Evolutionary conservation across 768 basidiomycete genomes (phyloP), one percentile per base, ranked within the genome.

Genomic region (Naganishia friedmannii): DNA sequence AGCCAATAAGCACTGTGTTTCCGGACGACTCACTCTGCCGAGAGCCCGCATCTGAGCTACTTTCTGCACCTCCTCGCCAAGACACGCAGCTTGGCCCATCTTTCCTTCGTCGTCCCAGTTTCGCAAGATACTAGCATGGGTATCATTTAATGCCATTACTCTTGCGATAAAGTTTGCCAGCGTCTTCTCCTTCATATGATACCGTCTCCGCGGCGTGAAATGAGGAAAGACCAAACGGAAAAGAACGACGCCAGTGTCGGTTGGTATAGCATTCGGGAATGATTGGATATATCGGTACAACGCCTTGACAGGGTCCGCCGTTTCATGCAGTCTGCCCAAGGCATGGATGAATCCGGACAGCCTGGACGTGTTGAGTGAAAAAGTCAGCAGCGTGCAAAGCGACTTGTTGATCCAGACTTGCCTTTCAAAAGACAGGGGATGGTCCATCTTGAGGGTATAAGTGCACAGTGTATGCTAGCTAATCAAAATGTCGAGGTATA

Each of bases 211-310:
- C 0, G 82, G 74, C 70, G 93, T 91, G 68, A 91, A 87, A 71
- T 93, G 88, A 0, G 93, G 92, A 76, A 93, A 94, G n/a, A 95
- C 82, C 5, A 93, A 80, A 8, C 87, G 86, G 74, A 94, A 88
- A 34, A 91, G 80, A 6, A 85, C 84, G 17, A 84, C 83, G 10
- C 88, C 86, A 0, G 87, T 88, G 4, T 85, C 84, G 0, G 77
- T 76, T 0, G 86, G 85, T 26, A 89, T 79, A 17, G 87, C 86
- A 23, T 67, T 21, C 0, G 72, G 51, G 7, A 74, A 71, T 53
- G 76, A 70, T 55, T 74, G 69, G 13, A 80, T 67, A 74, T 76
- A 80, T 66, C 72, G 74, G n/a, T 68, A 34, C 65, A 80, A 77
- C 34, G 77, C 76, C 48, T 74, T 63, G 4, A 42, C 23, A 15